Evolutionary conservation across 108 stramenopile species (phyloP).

Genomic region (Skeletonema marinoi): DNA sequence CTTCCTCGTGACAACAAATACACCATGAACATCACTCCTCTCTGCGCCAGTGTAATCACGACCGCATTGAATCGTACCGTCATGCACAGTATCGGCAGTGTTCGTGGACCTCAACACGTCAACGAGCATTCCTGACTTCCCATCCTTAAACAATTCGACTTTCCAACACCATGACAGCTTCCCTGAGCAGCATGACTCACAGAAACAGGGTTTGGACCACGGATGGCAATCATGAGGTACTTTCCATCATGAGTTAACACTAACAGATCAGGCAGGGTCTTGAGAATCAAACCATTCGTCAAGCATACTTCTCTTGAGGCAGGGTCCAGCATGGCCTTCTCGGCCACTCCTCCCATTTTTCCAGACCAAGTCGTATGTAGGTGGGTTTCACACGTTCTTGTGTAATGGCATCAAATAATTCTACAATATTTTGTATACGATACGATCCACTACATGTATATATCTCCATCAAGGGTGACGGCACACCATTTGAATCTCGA

Average conservation of each 20-base stretch:
- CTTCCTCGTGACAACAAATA: conserved; percentile 4
- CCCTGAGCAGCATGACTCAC: conserved; percentile 41
- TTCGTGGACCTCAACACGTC: conserved; percentile 44
- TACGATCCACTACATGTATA: conserved; percentile 38
- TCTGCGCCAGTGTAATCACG: conserved; percentile 27
- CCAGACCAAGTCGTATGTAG: conserved; percentile 18
- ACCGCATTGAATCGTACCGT: conserved; percentile 13
- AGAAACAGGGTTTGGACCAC: conserved; percentile 41
- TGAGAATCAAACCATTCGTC: conserved; percentile 14
- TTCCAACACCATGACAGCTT: conserved; percentile 42
- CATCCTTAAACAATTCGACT: conserved; percentile 28
- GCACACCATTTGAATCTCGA: conserved; percentile 38
- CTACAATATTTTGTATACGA: conserved; percentile 42
- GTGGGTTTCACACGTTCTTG: conserved; percentile 15
- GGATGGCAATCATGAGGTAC: conserved; percentile 30
- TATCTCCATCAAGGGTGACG: conserved; percentile 21
- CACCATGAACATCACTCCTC: conserved; percentile 37
- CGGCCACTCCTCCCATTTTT: conserved; percentile 10
- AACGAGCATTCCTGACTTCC: conserved; percentile 23
- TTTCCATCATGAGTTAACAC: conserved; percentile 37
- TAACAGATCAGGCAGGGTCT: conserved; percentile 34
- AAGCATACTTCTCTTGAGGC: neutral
- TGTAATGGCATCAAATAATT: neutral
- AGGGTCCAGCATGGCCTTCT: neutral
- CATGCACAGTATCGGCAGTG: neutral